Conservation (phyloP, 1,139 yeast genomes). For the Debaryomyces sp. region DNA sequence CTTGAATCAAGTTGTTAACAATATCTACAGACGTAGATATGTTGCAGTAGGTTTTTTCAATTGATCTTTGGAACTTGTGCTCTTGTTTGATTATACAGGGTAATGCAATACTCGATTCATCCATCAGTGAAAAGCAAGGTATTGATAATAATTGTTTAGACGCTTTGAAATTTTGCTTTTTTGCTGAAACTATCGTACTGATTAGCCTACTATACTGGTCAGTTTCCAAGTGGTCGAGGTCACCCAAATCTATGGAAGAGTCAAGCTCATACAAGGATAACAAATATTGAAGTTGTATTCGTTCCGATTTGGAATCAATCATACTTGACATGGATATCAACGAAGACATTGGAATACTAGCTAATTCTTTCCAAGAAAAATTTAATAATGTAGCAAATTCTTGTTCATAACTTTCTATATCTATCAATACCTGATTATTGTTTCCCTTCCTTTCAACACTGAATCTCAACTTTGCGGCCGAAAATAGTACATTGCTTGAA, state of each 20-base stretch:
- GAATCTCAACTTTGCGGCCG: neutral
- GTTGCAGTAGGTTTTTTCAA: neutral
- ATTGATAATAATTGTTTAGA: constrained; percentile 11
- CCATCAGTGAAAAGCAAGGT: constrained; percentile 10
- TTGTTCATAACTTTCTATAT: neutral
- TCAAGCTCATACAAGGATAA: constrained; percentile 5
- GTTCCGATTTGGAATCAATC: neutral
- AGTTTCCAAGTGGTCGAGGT: neutral
- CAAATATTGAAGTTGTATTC: constrained; percentile 7
- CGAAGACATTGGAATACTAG: neutral
- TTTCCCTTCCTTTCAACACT: neutral
- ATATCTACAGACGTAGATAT: constrained; percentile 4
- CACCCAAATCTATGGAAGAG: neutral
- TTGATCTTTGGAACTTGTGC: neutral
- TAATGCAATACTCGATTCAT: constrained; percentile 12
- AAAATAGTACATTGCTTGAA: neutral
- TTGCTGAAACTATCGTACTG: constrained; percentile 5
- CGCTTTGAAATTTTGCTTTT: constrained; percentile 7
- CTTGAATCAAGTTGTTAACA: constrained; percentile 20
- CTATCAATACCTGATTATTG: neutral
- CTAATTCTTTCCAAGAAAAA: neutral
- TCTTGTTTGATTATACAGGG: constrained; percentile 15
- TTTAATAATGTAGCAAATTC: neutral
- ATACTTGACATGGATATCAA: neutral
- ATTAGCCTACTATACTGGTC: neutral